A percentile compares a stretch with the other conserved stretches of the same genome.
Evolutionary conservation across 805 yeast genomes (phyloP).

Genomic region (Zygosaccharomyces bisporus): DNA sequence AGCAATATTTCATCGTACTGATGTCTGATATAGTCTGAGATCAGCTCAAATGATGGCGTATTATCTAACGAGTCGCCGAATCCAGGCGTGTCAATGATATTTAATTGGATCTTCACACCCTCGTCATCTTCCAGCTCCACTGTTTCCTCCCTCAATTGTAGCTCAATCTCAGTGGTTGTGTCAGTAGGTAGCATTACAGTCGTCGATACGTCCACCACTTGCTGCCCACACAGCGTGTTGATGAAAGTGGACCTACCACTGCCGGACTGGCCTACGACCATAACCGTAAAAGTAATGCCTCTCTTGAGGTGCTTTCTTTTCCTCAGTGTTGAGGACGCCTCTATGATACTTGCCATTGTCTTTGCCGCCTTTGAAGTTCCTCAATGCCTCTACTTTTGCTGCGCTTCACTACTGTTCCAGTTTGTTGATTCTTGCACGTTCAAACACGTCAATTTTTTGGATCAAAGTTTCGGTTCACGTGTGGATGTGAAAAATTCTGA

Average conservation of each 20-base stretch:
- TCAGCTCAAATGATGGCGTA: slow-evolving; percentile 58
- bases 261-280: slow-evolving; percentile 87
- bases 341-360: slow-evolving; percentile 45
- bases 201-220: slow-evolving; percentile 70
- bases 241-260: slow-evolving; percentile 89
- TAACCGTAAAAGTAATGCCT: slow-evolving; percentile 77
- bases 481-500: slow-evolving; percentile 6
- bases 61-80: slow-evolving; percentile 75
- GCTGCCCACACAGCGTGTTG: slow-evolving; percentile 85
- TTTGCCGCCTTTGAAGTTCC: background rate
- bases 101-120: slow-evolving; percentile 74
- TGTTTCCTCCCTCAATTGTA: slow-evolving; percentile 68
- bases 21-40: slow-evolving; percentile 75
- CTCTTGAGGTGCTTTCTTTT: slow-evolving; percentile 79
- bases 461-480: slow-evolving; percentile 1
- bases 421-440: slow-evolving; percentile 4
- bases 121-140: slow-evolving; percentile 86
- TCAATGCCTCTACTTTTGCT: background rate
- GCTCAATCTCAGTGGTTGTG: slow-evolving; percentile 44
- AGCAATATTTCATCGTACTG: slow-evolving; percentile 79
- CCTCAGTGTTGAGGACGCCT: slow-evolving; percentile 54
- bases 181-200: slow-evolving; percentile 56
- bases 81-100: slow-evolving; percentile 79
- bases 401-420: background rate
- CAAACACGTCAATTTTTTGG: slow-evolving; percentile 5